Percentiles rank a stretch among this genome's conserved stretches.
Conservation (phyloP, 2,329 filamentous ascomycete species). For the Hysterium pulicare region DNA sequence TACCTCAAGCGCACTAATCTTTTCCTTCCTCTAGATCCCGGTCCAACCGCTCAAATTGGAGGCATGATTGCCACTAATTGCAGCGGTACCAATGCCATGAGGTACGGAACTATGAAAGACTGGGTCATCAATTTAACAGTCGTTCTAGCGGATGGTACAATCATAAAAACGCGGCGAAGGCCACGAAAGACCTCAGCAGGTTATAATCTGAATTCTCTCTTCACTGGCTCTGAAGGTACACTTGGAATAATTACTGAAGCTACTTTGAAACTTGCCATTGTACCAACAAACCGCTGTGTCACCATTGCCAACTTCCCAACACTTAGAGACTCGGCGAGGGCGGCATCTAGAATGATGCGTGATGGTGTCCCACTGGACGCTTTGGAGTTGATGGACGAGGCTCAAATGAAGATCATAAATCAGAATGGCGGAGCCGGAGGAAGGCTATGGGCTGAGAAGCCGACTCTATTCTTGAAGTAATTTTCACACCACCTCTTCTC, state of each 20-base stretch:
- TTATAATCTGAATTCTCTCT: constrained; percentile 83
- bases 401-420: no score
- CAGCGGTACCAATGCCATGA: constrained; percentile 81
- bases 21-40: constrained; percentile 91
- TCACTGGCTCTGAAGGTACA: constrained; percentile 88
- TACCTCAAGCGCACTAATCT: constrained; percentile 61
- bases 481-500: no score
- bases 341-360: no score
- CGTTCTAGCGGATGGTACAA: constrained; percentile 80
- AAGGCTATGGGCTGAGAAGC: no score
- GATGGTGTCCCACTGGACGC: no score
- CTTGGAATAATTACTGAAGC: constrained; percentile 88
- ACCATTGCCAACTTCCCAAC: no score
- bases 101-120: constrained; percentile 90
- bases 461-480: no score
- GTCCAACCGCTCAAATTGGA: constrained; percentile 84
- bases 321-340: no score
- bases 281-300: constrained; percentile 73
- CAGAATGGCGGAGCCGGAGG: no score
- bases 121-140: constrained; percentile 85
- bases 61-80: constrained; percentile 74
- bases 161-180: constrained; percentile 82
- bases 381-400: no score
- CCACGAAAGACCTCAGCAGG: constrained; percentile 86
- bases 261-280: constrained; percentile 75